Conservation (phyloP, 176 grass and related monocot species). For the Phragmites australis region DNA sequence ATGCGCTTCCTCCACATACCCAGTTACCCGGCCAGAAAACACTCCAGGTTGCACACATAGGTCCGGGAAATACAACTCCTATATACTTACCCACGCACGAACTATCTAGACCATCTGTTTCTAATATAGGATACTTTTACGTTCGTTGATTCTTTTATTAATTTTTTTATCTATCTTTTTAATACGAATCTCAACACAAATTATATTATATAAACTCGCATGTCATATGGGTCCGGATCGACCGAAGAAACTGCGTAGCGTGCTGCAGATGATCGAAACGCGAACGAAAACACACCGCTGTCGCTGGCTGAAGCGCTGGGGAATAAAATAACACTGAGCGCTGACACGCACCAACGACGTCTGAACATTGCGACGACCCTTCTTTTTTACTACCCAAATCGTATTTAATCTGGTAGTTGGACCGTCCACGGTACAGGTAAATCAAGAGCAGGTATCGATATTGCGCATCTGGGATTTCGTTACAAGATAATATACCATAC, state of each 20-base stretch:
- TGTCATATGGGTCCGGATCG: too few relatives aligned
- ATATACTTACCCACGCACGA: too few relatives aligned
- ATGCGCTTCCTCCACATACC: background rate
- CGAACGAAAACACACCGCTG: background rate
- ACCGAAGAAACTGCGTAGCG: too few relatives aligned
- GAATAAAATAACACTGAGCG: background rate
- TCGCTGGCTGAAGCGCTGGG: background rate
- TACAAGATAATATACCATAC: background rate
- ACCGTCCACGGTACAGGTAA: constrained; percentile 42
- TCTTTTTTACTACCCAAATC: background rate
- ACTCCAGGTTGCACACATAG: background rate
- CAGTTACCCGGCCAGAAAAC: too few relatives aligned
- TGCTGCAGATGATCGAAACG: too few relatives aligned
- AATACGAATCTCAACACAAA: too few relatives aligned
- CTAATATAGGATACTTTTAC: too few relatives aligned
- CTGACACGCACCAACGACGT: background rate
- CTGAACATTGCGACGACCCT: background rate
- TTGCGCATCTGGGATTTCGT: constrained; percentile 20
- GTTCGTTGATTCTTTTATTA: too few relatives aligned
- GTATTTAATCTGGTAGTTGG: constrained; percentile 30
- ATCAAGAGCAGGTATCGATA: constrained; percentile 1
- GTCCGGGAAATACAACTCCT: too few relatives aligned
- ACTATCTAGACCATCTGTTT: too few relatives aligned
- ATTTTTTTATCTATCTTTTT: too few relatives aligned
- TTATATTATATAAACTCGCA: too few relatives aligned